phyloP scores from a whole-genome alignment of 2,329 filamentous ascomycete species.

The Rhinocladiella mackenziei region DNA sequence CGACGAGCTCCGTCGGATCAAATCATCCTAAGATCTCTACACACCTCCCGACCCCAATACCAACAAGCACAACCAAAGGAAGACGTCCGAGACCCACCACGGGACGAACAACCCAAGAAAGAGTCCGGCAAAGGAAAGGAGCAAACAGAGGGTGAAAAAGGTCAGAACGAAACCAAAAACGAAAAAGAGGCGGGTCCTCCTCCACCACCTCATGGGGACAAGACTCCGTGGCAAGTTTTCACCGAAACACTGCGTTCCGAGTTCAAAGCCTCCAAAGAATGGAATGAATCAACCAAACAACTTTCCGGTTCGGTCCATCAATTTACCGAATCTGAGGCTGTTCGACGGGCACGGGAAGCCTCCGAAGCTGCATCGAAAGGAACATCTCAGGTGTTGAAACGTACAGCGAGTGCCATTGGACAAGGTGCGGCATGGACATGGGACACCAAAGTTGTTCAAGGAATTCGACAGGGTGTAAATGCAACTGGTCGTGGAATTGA shows the following conservation, averaged over 20 bases:
- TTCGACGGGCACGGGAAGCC: slow-evolving; percentile 77
- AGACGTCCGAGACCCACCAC: slow-evolving; percentile 28
- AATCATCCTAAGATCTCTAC: slow-evolving; percentile 23
- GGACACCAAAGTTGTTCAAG: slow-evolving; percentile 92
- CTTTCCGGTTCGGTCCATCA: slow-evolving; percentile 83
- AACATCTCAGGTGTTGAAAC: slow-evolving; percentile 76
- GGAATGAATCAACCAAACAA: slow-evolving; percentile 98
- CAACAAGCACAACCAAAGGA: slow-evolving; percentile 29
- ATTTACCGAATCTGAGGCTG: slow-evolving; percentile 87
- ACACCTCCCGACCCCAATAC: slow-evolving; percentile 19
- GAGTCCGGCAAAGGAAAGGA: slow-evolving; percentile 39
- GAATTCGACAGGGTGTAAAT: slow-evolving; percentile 78
- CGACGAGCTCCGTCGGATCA: slow-evolving; percentile 13
- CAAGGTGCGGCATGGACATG: slow-evolving; percentile 94
- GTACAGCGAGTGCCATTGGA: slow-evolving; percentile 79
- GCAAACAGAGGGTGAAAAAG: slow-evolving; percentile 41
- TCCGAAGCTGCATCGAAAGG: slow-evolving; percentile 83
- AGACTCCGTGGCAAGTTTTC: slow-evolving; percentile 98
- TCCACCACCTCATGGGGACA: slow-evolving; percentile 94
- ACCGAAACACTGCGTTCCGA: slow-evolving; percentile 91
- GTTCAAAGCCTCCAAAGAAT: slow-evolving; percentile 96
- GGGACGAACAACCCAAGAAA: slow-evolving; percentile 35
- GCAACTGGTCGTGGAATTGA: slow-evolving; percentile 83
- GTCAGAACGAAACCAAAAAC: slow-evolving; percentile 37
- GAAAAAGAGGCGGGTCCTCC: slow-evolving; percentile 57